phyloP scores from a whole-genome alignment of 78 protist species.

The Planoprotostelium fungivorum region DNA sequence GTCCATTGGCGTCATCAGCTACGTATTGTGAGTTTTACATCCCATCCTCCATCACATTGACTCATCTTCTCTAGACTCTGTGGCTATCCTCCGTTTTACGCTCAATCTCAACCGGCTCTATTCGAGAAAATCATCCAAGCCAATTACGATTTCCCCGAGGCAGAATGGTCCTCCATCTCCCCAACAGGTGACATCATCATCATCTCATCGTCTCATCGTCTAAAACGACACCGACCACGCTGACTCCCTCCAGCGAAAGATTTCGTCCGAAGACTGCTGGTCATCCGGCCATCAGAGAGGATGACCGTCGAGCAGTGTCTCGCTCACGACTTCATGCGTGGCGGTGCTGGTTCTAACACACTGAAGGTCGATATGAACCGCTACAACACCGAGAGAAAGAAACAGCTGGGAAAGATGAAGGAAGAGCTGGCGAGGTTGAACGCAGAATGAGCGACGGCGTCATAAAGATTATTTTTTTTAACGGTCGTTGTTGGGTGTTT shows the following conservation, averaged over 20 bases:
- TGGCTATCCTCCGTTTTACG: conserved; percentile 78
- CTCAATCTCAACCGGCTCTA: conserved; percentile 36
- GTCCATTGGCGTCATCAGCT: conserved; percentile 67
- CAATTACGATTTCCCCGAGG: conserved; percentile 69
- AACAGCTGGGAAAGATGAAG: not conserved
- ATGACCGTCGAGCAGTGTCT: conserved; percentile 45
- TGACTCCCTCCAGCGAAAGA: not conserved
- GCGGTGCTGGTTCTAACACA: not conserved
- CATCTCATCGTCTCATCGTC: not conserved
- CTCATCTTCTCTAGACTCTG: conserved; percentile 10
- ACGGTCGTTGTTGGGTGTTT: no score
- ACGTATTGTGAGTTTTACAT: conserved; percentile 24
- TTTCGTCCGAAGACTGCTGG: not conserved
- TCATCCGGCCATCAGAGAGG: not conserved
- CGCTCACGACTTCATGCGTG: conserved; percentile 21
- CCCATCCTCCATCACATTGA: not conserved
- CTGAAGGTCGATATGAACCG: not conserved
- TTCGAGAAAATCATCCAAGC: conserved; percentile 61
- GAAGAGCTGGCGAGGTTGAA: not conserved
- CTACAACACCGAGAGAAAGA: not conserved
- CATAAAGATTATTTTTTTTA: no score
- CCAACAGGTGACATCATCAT: not conserved
- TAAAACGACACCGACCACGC: no score
- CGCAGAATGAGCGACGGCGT: no score
- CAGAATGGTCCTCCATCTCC: conserved; percentile 65